These are phyloP conservation scores for Cladosporium sp. DNA, from an alignment of 2,329 filamentous ascomycete species.

Conservation along the genomic window DNA sequence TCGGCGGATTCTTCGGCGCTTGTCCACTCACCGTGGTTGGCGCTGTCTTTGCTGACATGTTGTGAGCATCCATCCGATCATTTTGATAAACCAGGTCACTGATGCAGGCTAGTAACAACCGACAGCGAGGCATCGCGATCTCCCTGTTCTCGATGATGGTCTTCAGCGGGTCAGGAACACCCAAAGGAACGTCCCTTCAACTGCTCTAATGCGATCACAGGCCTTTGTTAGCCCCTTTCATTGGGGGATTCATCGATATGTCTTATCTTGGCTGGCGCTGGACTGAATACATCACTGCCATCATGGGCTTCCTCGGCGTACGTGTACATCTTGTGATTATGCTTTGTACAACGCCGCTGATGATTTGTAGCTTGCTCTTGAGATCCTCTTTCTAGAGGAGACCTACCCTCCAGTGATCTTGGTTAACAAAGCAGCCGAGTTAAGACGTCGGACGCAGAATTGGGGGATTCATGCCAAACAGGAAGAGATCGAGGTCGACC, in stretches of 20 bases:
- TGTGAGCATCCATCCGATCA: slow-evolving; percentile 8
- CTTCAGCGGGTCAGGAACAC: slow-evolving; percentile 17
- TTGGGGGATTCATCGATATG: slow-evolving; percentile 37
- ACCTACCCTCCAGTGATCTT: slow-evolving; percentile 37
- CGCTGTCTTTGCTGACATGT: slow-evolving; percentile 42
- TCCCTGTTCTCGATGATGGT: slow-evolving; percentile 35
- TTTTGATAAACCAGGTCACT: not conserved
- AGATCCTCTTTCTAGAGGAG: slow-evolving; percentile 35
- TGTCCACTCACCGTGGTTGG: slow-evolving; percentile 39
- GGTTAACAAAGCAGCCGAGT: slow-evolving; percentile 33
- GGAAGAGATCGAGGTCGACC: slow-evolving; percentile 32
- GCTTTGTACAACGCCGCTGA: not conserved
- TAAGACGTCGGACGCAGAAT: slow-evolving; percentile 33
- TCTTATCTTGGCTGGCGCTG: slow-evolving; percentile 40
- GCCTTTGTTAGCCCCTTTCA: slow-evolving; percentile 38
- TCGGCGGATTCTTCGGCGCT: slow-evolving; percentile 38
- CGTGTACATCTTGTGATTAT: not conserved
- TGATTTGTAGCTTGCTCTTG: slow-evolving; percentile 10
- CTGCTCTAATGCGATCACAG: slow-evolving; percentile 12
- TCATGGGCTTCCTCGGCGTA: slow-evolving; percentile 33
- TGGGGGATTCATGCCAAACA: slow-evolving; percentile 37
- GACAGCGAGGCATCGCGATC: slow-evolving; percentile 34
- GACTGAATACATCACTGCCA: slow-evolving; percentile 39
- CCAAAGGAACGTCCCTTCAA: not conserved
- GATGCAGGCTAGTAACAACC: slow-evolving; percentile 16